A percentile compares a stretch with the other conserved stretches of the same genome.
These are phyloP conservation scores for Fusarium musae DNA, from an alignment of 2,329 filamentous ascomycete genomes.

Conservation along the genomic window DNA sequence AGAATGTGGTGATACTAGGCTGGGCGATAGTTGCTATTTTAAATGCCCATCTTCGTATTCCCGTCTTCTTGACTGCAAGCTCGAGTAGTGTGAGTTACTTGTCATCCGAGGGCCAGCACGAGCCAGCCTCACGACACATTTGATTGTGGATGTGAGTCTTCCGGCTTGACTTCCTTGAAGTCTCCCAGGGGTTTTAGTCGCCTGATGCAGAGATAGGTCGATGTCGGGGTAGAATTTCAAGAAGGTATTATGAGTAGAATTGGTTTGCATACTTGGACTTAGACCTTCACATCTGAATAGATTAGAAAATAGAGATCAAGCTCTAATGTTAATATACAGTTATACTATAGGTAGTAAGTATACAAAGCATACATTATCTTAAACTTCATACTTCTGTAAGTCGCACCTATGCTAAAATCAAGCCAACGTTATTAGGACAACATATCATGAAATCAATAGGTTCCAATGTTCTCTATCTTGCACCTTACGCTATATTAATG, in stretches of 20 bases:
- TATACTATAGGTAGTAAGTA: no score
- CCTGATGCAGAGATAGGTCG: fast-evolving
- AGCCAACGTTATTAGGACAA: background rate
- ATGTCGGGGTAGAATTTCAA: no score
- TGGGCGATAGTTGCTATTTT: no score
- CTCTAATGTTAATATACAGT: no score
- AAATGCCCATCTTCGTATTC: background rate
- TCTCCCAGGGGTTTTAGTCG: fast-evolving
- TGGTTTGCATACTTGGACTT: background rate
- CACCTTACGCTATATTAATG: fast-evolving
- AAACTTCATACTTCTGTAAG: background rate
- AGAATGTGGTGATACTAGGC: no score
- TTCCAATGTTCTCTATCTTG: no score
- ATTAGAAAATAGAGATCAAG: no score
- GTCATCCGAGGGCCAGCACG: fast-evolving
- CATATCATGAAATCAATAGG: background rate
- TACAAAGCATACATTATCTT: no score
- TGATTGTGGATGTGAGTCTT: background rate
- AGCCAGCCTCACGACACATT: no score
- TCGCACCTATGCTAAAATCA: background rate
- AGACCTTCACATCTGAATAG: background rate
- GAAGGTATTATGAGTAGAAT: no score
- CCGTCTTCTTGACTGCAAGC: background rate
- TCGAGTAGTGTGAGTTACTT: no score
- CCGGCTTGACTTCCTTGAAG: fast-evolving